Evolutionary conservation across 2,329 filamentous ascomycete species (phyloP).

Genomic region (Cryphonectria carpinicola): DNA sequence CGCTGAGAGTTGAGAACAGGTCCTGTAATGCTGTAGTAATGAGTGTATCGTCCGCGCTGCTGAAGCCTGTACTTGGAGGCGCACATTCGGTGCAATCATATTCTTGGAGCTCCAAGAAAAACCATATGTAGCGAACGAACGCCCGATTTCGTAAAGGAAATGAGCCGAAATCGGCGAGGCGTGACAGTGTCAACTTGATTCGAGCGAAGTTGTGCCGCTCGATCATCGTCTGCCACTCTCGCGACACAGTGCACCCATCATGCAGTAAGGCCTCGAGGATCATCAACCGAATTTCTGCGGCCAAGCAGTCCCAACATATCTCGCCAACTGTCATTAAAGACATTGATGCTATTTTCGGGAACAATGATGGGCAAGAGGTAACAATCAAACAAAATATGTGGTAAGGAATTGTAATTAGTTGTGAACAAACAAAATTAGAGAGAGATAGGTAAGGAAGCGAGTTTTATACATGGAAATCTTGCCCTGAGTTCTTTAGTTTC

Average conservation of each 20-base stretch:
- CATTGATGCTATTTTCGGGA: conserved; percentile 25
- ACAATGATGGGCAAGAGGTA: background rate
- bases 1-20: conserved; percentile 37
- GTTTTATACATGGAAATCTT: too few species aligned
- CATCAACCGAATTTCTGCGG: conserved; percentile 34
- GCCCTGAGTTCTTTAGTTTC: too few species aligned
- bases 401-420: too few species aligned
- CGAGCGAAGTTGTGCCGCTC: conserved; percentile 38
- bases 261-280: conserved; percentile 33
- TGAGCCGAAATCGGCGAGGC: conserved; percentile 35
- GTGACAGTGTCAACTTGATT: conserved; percentile 37
- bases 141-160: conserved; percentile 37
- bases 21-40: conserved; percentile 31
- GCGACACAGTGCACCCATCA: conserved; percentile 37
- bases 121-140: conserved; percentile 37
- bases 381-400: too few species aligned
- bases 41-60: conserved; percentile 25
- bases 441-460: too few species aligned
- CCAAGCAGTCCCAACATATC: conserved; percentile 28
- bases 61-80: conserved; percentile 17
- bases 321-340: conserved; percentile 27
- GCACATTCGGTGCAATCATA: conserved; percentile 36
- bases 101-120: conserved; percentile 38
- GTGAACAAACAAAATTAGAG: too few species aligned
- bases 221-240: conserved; percentile 32